Percentiles rank a stretch among this genome's conserved stretches.
Evolutionary conservation across 108 stramenopile species (phyloP).

Genomic region (Thalassiosira profunda): DNA sequence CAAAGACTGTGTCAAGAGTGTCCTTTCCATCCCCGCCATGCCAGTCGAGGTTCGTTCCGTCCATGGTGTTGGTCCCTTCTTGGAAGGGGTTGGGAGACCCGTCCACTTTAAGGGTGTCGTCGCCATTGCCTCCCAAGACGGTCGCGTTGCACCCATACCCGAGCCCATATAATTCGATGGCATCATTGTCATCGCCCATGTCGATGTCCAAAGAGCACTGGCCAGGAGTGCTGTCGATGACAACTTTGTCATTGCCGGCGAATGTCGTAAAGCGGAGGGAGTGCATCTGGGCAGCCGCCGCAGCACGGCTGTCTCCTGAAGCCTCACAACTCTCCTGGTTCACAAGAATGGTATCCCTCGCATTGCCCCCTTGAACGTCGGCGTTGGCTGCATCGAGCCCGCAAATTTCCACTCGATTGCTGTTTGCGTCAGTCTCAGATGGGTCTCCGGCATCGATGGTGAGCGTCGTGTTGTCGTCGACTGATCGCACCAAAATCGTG

Average conservation of each 20-base stretch:
- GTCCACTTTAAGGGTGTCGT: slow-evolving; percentile 38
- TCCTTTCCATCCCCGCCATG: slow-evolving; percentile 35
- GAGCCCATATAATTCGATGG: slow-evolving; percentile 18
- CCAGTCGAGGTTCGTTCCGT: slow-evolving; percentile 25
- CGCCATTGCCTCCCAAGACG: slow-evolving; percentile 22
- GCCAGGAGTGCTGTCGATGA: background rate
- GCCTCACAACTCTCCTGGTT: background rate
- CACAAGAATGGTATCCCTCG: slow-evolving; percentile 1
- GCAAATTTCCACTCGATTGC: background rate
- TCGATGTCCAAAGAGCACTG: background rate
- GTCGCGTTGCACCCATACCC: slow-evolving; percentile 25
- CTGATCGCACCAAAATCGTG: background rate
- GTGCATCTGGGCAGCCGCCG: background rate
- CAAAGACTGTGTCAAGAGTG: slow-evolving; percentile 15
- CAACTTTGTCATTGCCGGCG: too few relatives aligned
- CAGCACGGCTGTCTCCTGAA: background rate
- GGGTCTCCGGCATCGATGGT: slow-evolving; percentile 1
- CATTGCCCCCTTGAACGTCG: background rate
- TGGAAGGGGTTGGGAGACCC: background rate
- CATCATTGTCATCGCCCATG: background rate
- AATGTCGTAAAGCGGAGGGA: slow-evolving; percentile 3
- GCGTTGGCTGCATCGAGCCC: background rate
- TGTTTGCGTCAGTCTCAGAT: background rate
- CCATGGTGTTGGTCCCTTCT: slow-evolving; percentile 19
- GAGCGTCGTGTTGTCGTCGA: background rate